Evolutionary conservation across 1,139 yeast species (phyloP).

Genomic region (Groenewaldozyma auringiensis): DNA sequence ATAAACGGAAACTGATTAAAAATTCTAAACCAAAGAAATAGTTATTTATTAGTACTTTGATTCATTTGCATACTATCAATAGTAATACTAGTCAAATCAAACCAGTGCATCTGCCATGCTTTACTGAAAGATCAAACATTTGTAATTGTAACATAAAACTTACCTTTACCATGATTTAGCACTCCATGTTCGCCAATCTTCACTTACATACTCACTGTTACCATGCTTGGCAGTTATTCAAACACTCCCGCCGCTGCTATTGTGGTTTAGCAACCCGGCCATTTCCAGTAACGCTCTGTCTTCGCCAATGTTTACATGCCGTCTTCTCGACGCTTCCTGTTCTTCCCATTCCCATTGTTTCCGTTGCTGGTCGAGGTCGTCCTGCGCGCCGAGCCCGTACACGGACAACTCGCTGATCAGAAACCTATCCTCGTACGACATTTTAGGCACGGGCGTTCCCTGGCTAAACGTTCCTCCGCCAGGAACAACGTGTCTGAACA

Average conservation of each 20-base stretch:
- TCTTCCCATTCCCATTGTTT: conserved; percentile 90
- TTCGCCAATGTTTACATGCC: conserved; percentile 67
- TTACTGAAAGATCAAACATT: neutral
- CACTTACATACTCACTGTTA: no score
- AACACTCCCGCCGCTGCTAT: conserved; percentile 56
- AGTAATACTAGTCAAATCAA: neutral
- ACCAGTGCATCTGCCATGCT: neutral
- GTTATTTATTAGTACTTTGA: neutral
- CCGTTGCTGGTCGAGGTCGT: conserved; percentile 67
- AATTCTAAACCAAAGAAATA: conserved; percentile 7
- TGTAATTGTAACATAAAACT: no score
- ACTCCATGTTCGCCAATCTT: no score
- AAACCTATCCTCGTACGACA: conserved; percentile 63
- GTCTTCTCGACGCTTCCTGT: conserved; percentile 72
- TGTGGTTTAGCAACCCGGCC: conserved; percentile 73
- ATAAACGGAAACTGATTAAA: conserved; percentile 52
- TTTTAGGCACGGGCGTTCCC: conserved; percentile 16
- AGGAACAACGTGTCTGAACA: conserved; percentile 58
- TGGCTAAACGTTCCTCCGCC: conserved; percentile 44
- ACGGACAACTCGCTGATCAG: conserved; percentile 72
- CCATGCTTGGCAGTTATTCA: no score
- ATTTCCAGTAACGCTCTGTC: conserved; percentile 80
- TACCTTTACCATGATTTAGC: no score
- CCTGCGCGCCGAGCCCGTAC: conserved; percentile 81
- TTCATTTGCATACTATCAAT: conserved; percentile 1